These are phyloP conservation scores for Arachnopeziza araneosa DNA, from an alignment of 2,329 filamentous ascomycete species.

Conservation along the genomic window DNA sequence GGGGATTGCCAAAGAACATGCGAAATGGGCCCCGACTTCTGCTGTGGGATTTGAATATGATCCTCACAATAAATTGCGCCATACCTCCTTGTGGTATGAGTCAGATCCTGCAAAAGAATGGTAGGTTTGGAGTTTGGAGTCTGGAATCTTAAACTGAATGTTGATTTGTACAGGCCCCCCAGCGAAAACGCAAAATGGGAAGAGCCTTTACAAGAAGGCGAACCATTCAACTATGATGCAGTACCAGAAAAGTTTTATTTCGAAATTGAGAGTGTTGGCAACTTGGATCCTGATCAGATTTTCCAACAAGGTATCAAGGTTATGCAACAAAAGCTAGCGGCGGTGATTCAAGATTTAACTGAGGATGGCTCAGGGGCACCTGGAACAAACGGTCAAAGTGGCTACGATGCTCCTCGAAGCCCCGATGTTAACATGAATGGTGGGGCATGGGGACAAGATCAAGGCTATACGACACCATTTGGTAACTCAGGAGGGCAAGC, in stretches of 20 bases:
- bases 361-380: constrained; percentile 49
- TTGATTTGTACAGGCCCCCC: constrained; percentile 57
- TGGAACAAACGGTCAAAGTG: constrained; percentile 39
- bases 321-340: constrained; percentile 84
- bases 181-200: constrained; percentile 76
- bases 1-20: constrained; percentile 97
- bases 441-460: constrained; percentile 48
- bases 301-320: constrained; percentile 84
- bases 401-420: constrained; percentile 57
- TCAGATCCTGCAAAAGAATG: constrained; percentile 76
- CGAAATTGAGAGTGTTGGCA: constrained; percentile 85
- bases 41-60: constrained; percentile 98
- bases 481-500: constrained; percentile 46
- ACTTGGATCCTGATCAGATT: constrained; percentile 83
- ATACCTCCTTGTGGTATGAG: constrained; percentile 95
- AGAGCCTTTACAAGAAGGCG: constrained; percentile 72
- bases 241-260: constrained; percentile 83
- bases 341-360: constrained; percentile 63
- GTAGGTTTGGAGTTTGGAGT: constrained; percentile 44
- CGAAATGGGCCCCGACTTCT: constrained; percentile 92
- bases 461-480: constrained; percentile 65
- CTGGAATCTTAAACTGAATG: background rate
- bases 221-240: constrained; percentile 87
- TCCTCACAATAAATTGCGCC: constrained; percentile 89
- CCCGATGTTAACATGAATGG: constrained; percentile 53